Evolutionary conservation across 192 early-diverging fungal species (phyloP).

Genomic region (Linnemannia elongata): DNA sequence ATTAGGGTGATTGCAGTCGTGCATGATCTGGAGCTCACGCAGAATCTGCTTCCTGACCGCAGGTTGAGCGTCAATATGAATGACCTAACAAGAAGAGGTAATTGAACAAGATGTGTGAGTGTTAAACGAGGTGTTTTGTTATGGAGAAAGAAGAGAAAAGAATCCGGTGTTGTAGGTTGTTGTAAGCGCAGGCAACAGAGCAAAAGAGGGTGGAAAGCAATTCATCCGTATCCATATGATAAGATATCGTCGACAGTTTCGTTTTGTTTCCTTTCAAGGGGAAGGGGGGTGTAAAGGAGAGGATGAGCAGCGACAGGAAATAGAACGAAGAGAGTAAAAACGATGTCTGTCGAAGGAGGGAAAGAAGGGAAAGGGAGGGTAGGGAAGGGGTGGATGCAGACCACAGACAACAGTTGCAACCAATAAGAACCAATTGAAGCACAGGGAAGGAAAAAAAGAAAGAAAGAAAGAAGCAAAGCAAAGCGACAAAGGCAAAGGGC

Average conservation of each 20-base stretch:
- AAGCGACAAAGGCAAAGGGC: not conserved
- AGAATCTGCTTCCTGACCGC: constrained; percentile 90
- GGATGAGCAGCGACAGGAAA: not conserved
- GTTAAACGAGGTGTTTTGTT: not conserved
- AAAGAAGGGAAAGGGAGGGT: not conserved
- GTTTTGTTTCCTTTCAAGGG: not conserved
- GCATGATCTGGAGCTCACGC: constrained; percentile 95
- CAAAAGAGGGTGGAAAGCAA: not conserved
- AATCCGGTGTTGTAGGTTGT: not conserved
- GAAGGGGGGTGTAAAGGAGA: not conserved
- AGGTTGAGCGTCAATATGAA: constrained; percentile 72
- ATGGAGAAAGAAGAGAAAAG: not conserved
- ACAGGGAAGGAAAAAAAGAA: not conserved
- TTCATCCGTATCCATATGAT: not conserved
- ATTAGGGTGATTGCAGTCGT: constrained; percentile 94
- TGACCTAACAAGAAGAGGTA: constrained; percentile 37
- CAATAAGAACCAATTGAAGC: constrained; percentile 4
- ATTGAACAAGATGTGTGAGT: not conserved
- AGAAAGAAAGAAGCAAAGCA: not conserved
- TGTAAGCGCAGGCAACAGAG: not conserved
- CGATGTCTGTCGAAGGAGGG: not conserved
- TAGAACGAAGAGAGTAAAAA: not conserved
- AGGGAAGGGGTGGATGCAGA: not conserved
- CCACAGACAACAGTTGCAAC: not conserved
- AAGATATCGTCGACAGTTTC: not conserved